Evolutionary conservation across 1,284 basidiomycete genomes (phyloP).

Genomic region (Megacollybia platyphylla): DNA sequence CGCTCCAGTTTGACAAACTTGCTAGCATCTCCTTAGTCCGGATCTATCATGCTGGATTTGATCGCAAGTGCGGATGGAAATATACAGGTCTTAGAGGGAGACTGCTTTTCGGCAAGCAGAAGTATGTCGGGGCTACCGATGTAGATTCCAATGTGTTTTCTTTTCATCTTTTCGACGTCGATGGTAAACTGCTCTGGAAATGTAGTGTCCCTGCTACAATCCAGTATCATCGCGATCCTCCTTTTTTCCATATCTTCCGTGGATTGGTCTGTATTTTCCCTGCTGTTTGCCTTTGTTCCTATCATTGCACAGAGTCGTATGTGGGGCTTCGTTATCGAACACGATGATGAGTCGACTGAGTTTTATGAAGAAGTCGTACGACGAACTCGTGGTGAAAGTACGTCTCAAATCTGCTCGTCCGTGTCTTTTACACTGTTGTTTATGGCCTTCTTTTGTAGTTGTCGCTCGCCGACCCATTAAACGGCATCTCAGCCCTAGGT

Average conservation of each 20-base stretch:
- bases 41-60: slow-evolving; percentile 1
- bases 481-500: no score
- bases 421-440: no score
- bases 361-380: neutral
- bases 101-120: slow-evolving; percentile 1
- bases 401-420: no score
- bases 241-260: slow-evolving; percentile 86
- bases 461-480: no score
- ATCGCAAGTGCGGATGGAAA: neutral
- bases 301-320: slow-evolving; percentile 45
- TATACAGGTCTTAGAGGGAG: slow-evolving; percentile 1
- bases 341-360: slow-evolving; percentile 39
- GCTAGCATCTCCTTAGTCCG: neutral
- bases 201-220: slow-evolving; percentile 76
- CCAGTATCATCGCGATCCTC: slow-evolving; percentile 77
- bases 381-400: no score
- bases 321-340: slow-evolving; percentile 67
- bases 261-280: slow-evolving; percentile 51
- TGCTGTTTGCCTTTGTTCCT: slow-evolving; percentile 1
- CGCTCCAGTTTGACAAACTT: neutral
- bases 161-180: slow-evolving; percentile 65
- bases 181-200: slow-evolving; percentile 77
- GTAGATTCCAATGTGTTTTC: no score
- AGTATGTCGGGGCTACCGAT: slow-evolving; percentile 16
- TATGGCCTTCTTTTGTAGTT: no score